Evolutionary conservation across 2,329 filamentous ascomycete species (phyloP), one percentile per base, ranked within the genome.

Genomic region (Ophiostoma sp.): DNA sequence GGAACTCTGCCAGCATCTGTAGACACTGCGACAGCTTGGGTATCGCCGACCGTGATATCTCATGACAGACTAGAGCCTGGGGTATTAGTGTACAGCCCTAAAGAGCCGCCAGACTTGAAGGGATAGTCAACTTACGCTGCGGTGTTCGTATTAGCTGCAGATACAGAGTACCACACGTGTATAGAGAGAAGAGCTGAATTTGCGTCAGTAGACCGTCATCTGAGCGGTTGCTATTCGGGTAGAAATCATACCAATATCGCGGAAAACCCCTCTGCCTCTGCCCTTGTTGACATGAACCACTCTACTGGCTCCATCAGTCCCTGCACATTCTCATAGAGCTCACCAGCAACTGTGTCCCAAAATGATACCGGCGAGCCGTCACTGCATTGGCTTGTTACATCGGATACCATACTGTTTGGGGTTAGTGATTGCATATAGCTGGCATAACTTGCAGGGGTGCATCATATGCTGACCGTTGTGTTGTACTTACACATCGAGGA

Each of bases 241-340:
- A 41, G 7, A 36, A 65, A 1, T 4, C 42, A 27, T 45, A 68
- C 64, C 11, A 68, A 44, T 45, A 63, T 68, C 7, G 58, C 64
- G 8, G 64, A 68, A 12, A 68, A 68, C 12, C 67, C 67, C 18
- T 68, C 67, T 5, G 65, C 60, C 12, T 68, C 67, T 14, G 67
- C 64, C 5, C 67, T 38, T 16, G 65, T 68, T 16, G 67, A 66
- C 67, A 68, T 66, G 18, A 68, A 68, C 67, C 67, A 68, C 11
- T 63, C 58, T 0, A 68, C 49, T 9, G 67, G 67, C 38, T 68
- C 67, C 64, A 68, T 52, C 55, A 68, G 16, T 6, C 16, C 44
- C 7, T 63, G 64, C 3, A 68, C 67, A 36, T 68, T 68, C 4
- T 66, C 64, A 36, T 60, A 68, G 4, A 68, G 67, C 12, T 66